A percentile compares a stretch with the other conserved stretches of the same genome.
These are phyloP conservation scores for Bruguiera parviflora DNA, from an alignment of 345 rosid genomes.

Conservation along the genomic window DNA sequence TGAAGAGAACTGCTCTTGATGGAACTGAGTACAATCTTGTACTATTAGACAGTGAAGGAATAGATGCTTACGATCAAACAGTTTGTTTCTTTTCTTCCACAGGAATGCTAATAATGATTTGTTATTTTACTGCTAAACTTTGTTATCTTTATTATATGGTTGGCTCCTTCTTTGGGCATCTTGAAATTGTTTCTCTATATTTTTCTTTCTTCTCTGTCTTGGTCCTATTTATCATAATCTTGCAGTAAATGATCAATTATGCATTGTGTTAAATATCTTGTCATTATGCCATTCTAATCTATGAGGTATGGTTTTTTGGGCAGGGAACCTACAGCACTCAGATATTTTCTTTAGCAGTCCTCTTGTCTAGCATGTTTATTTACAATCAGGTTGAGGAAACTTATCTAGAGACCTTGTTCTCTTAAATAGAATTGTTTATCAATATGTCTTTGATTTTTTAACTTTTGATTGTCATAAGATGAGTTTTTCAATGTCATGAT, in stretches of 20 bases:
- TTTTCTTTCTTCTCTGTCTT: too few relatives aligned
- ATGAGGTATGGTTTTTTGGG: conserved; percentile 7
- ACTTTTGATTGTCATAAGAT: neutral
- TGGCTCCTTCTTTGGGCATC: neutral
- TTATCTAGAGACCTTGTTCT: neutral
- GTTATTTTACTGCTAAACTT: neutral
- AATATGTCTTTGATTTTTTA: neutral
- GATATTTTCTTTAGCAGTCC: conserved; percentile 93
- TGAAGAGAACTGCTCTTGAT: conserved; percentile 86
- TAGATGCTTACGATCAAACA: conserved; percentile 96
- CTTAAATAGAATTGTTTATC: neutral
- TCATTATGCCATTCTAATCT: conserved; percentile 1
- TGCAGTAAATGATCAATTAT: neutral
- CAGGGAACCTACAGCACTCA: conserved; percentile 99
- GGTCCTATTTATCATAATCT: too few relatives aligned
- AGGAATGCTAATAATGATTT: neutral
- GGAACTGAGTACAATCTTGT: conserved; percentile 90
- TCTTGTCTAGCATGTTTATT: conserved; percentile 92
- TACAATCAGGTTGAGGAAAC: conserved; percentile 73
- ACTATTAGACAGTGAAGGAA: conserved; percentile 91
- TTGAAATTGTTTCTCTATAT: neutral
- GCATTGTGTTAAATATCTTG: neutral
- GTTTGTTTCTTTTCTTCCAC: conserved; percentile 36
- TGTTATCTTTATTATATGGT: neutral
- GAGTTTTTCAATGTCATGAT: neutral